Conservation (phyloP, 441 rosid genomes). For the Erodium moschatum region DNA sequence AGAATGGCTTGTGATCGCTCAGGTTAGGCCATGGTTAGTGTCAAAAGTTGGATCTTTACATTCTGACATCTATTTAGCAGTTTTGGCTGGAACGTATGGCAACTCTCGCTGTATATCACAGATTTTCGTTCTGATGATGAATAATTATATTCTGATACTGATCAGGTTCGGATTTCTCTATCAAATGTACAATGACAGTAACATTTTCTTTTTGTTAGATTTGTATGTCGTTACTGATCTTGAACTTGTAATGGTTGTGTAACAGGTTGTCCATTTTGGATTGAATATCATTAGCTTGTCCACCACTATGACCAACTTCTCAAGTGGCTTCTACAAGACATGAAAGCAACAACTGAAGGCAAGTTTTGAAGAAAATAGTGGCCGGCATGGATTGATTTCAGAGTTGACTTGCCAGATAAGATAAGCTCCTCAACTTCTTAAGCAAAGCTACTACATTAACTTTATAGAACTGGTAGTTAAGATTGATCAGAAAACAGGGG, state of each 20-base stretch:
- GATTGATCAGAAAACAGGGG: background rate
- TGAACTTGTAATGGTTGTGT: background rate
- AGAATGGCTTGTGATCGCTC: background rate
- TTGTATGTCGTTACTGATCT: background rate
- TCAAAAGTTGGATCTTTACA: no score
- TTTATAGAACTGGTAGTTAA: background rate
- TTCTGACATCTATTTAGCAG: no score
- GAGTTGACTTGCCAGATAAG: background rate
- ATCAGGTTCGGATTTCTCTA: background rate
- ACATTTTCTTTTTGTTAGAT: background rate
- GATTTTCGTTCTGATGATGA: no score
- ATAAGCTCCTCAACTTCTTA: background rate
- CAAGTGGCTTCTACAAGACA: background rate
- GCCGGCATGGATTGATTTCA: constrained; percentile 1
- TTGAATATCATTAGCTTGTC: constrained; percentile 1
- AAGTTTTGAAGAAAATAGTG: background rate
- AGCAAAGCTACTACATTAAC: background rate
- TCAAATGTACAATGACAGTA: background rate
- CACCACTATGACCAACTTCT: background rate
- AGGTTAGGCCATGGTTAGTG: no score
- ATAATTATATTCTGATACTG: background rate
- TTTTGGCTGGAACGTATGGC: no score
- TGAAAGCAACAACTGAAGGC: constrained; percentile 1
- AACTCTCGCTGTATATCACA: no score
- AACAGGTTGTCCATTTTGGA: background rate